Conservation (phyloP, 345 rosid genomes). For the Rhizophora mangle region DNA sequence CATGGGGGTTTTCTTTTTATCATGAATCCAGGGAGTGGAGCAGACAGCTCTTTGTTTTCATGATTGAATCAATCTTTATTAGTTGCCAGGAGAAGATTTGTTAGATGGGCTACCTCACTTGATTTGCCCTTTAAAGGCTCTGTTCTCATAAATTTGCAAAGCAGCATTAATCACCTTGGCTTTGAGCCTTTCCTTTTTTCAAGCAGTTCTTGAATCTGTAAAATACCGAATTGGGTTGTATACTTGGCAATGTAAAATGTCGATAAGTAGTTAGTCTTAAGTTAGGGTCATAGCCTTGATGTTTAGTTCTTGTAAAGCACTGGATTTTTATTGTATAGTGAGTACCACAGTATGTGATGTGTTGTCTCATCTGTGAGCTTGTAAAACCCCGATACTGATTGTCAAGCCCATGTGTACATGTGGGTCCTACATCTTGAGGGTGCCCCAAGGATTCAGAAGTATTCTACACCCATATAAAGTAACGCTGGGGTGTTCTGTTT, state of each 20-base stretch:
- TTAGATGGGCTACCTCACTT: conserved; percentile 41
- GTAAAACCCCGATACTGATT: conserved; percentile 26
- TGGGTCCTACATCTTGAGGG: conserved; percentile 4
- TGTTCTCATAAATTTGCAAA: conserved; percentile 40
- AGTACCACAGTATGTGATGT: conserved; percentile 25
- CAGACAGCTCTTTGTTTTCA: conserved; percentile 40
- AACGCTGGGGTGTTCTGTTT: conserved; percentile 6
- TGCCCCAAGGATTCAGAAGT: not conserved
- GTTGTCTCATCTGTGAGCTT: conserved; percentile 22
- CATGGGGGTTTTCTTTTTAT: conserved; percentile 40
- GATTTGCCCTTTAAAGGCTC: conserved; percentile 26
- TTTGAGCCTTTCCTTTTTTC: conserved; percentile 14
- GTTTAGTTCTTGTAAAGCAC: conserved; percentile 19
- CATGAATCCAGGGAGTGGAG: conserved; percentile 49
- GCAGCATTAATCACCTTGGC: conserved; percentile 23
- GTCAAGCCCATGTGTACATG: not conserved
- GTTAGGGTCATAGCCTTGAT: not conserved
- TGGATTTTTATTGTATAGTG: conserved; percentile 18
- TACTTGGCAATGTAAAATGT: conserved; percentile 20
- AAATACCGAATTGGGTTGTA: conserved; percentile 20
- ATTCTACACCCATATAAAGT: not conserved
- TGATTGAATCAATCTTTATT: conserved; percentile 37
- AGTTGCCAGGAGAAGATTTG: conserved; percentile 37
- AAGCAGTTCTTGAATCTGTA: conserved; percentile 18
- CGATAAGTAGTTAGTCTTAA: conserved; percentile 14